Evolutionary conservation across 495 filamentous ascomycete genomes (phyloP).

Genomic region (Schizothecium vesticola): DNA sequence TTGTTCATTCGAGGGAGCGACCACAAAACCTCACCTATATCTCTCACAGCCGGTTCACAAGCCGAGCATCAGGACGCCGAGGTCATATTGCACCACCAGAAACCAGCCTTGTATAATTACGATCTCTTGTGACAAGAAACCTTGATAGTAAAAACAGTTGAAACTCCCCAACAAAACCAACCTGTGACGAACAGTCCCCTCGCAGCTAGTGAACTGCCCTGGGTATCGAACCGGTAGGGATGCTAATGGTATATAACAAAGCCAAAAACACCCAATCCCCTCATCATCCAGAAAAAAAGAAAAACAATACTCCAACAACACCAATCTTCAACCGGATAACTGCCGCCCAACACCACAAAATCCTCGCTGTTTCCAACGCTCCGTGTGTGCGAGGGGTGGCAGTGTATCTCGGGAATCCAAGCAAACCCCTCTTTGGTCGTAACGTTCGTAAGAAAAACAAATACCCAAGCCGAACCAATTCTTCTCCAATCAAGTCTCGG

Average conservation of each 20-base stretch:
- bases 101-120: neutral
- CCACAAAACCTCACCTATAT: neutral
- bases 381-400: neutral
- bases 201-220: neutral
- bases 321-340: neutral
- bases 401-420: neutral
- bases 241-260: neutral
- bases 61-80: neutral
- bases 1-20: neutral
- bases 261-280: neutral
- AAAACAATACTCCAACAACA: neutral
- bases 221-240: neutral
- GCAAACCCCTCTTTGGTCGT: conserved; percentile 1
- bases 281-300: neutral
- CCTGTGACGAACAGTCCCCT: neutral
- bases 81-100: neutral
- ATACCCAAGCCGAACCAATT: neutral
- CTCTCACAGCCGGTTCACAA: neutral
- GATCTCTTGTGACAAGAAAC: neutral
- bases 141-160: neutral
- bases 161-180: neutral
- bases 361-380: neutral
- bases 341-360: neutral
- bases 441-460: conserved; percentile 5
- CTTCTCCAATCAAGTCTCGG: neutral